These are phyloP conservation scores for Kazachstania viticola DNA, from an alignment of 805 yeast species.

Conservation along the genomic window DNA sequence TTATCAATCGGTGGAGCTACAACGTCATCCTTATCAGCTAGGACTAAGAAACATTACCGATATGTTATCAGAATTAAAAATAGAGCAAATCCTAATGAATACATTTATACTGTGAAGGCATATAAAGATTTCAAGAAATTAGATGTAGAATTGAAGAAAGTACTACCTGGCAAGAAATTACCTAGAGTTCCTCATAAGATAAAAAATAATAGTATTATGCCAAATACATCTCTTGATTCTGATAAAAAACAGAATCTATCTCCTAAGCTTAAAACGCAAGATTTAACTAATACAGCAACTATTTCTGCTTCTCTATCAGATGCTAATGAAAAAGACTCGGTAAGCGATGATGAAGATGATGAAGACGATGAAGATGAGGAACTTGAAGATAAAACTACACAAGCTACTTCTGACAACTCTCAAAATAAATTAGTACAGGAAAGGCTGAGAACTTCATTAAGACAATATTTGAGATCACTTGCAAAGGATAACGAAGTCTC, in stretches of 20 bases:
- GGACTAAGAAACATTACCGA: slow-evolving; percentile 6
- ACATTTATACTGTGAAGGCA: slow-evolving; percentile 42
- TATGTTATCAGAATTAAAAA: slow-evolving; percentile 40
- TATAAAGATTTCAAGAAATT: slow-evolving; percentile 60
- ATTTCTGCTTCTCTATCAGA: neutral
- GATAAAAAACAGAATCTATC: neutral
- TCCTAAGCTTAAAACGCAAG: neutral
- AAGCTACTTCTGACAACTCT: slow-evolving; percentile 15
- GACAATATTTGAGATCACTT: slow-evolving; percentile 57
- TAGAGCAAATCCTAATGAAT: slow-evolving; percentile 21
- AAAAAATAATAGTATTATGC: slow-evolving; percentile 16
- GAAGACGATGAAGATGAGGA: slow-evolving; percentile 6
- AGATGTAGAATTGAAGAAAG: slow-evolving; percentile 37
- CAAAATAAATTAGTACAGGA: slow-evolving; percentile 47
- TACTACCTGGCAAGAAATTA: slow-evolving; percentile 60
- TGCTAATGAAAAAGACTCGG: neutral
- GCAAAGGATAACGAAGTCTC: slow-evolving; percentile 44
- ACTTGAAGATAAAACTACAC: slow-evolving; percentile 10
- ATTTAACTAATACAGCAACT: slow-evolving; percentile 1
- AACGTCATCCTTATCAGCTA: slow-evolving; percentile 3
- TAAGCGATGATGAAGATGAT: slow-evolving; percentile 1
- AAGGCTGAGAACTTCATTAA: slow-evolving; percentile 59
- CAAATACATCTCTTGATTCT: slow-evolving; percentile 10
- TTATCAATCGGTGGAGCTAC: slow-evolving; percentile 12
- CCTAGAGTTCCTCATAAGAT: slow-evolving; percentile 49